phyloP scores from a whole-genome alignment of 768 basidiomycete species.

The Suillus hirtellus region DNA sequence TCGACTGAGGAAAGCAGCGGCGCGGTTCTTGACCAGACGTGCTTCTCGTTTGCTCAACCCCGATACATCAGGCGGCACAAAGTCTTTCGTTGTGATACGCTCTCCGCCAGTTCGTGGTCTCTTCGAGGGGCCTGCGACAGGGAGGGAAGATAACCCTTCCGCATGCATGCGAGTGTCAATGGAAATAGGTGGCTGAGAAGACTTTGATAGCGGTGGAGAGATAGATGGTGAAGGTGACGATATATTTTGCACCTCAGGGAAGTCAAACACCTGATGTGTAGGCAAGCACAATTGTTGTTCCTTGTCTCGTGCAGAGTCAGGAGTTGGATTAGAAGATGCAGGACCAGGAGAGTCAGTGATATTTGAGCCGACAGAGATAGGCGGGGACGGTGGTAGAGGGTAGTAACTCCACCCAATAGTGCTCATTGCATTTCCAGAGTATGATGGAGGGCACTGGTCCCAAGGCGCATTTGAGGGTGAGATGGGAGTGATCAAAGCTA shows the following conservation, averaged over 20 bases:
- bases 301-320: constrained; percentile 43
- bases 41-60: constrained; percentile 91
- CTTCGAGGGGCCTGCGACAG: constrained; percentile 41
- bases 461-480: constrained; percentile 45
- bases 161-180: constrained; percentile 26
- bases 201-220: constrained; percentile 31
- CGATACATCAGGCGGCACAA: constrained; percentile 84
- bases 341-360: constrained; percentile 48
- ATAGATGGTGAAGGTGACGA: constrained; percentile 37
- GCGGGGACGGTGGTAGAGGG: constrained; percentile 49
- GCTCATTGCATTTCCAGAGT: constrained; percentile 37
- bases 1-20: constrained; percentile 87
- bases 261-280: constrained; percentile 74
- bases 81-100: constrained; percentile 71
- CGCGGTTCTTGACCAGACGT: constrained; percentile 88
- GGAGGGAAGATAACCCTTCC: constrained; percentile 17
- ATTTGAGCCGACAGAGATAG: constrained; percentile 45
- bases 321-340: constrained; percentile 39
- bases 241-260: constrained; percentile 38
- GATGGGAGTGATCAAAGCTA: constrained; percentile 55
- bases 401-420: constrained; percentile 50
- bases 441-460: constrained; percentile 43
- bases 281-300: constrained; percentile 60
- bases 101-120: constrained; percentile 49
- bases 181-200: constrained; percentile 36